Base-by-base conservation (phyloP, 345 rosid species). In the Hypericum perforatum region DNA sequence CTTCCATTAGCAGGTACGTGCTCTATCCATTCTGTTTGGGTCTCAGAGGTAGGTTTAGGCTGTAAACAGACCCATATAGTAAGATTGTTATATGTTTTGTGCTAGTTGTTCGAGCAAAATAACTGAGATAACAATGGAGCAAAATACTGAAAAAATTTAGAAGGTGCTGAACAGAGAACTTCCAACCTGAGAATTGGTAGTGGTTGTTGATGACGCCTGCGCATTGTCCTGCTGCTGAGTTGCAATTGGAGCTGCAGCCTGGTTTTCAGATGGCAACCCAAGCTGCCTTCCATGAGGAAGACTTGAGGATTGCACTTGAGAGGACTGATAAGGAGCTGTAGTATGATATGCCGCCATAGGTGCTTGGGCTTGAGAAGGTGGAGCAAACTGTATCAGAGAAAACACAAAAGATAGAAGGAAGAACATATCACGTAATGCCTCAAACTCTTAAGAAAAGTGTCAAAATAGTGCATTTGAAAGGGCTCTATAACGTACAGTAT, bases 1-100 rank as follows among this genome's bases (percentile, higher is more conserved):
- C 78, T 79, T 70, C 98, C 95, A 70, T 78, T 83, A 11, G 84
- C 75, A 72, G 91, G 77, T 37, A 70, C 62, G 70, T 92, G 98
- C 73, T 88, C 96, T 60, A 74, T 72, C 98, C 98, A 92, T 60
- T 88, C 89, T 49, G 79, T 73, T 59, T 50, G 57, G 44, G 62
- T 70, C 64, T 55, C 78, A 61, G 64, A 74, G 37, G 63, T 42
- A 46, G 81, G 67, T 56, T 65, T 74, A 53, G 69, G 78, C 66
- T 70, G 79, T 54, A 63, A 15, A 56, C 16, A 74, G 60, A 59
- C 65, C 56, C 37, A 43, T 52, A 54, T 53, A 22, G 32, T 22
- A 22, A 22, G 32, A 51, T 49, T 45, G 49, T 43, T 48, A 16
- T 55, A 16, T 41, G 5, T 9, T 47, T 40, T 36, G 61, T 41